Conservation (phyloP, 176 grass and related monocot genomes). For the Oryza glaberrima region DNA sequence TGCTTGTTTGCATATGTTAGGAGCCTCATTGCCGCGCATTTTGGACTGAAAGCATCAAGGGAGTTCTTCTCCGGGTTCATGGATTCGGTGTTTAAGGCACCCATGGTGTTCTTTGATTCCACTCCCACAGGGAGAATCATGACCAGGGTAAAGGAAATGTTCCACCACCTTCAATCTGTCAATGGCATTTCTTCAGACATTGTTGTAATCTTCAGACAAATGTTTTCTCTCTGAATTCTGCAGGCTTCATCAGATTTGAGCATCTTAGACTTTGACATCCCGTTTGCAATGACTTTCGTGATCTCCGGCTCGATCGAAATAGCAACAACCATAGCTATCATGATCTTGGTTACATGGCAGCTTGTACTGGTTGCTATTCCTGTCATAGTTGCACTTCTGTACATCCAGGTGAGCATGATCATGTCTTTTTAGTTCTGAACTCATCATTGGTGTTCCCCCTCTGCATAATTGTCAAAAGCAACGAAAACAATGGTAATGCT, state of each 20-base stretch:
- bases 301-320: slow-evolving; percentile 75
- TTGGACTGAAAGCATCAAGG: slow-evolving; percentile 82
- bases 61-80: slow-evolving; percentile 86
- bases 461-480: neutral
- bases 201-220: neutral
- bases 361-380: slow-evolving; percentile 70
- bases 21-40: slow-evolving; percentile 66
- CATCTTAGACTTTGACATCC: slow-evolving; percentile 84
- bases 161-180: neutral
- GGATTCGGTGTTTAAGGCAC: slow-evolving; percentile 84
- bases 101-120: slow-evolving; percentile 92
- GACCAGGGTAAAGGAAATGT: slow-evolving; percentile 64
- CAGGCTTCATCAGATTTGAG: slow-evolving; percentile 92
- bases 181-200: neutral
- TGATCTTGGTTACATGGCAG: slow-evolving; percentile 84
- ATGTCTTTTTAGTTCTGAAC: slow-evolving; percentile 8
- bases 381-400: slow-evolving; percentile 54
- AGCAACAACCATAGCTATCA: slow-evolving; percentile 53
- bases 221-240: slow-evolving; percentile 13
- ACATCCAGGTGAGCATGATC: slow-evolving; percentile 60
- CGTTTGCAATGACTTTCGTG: slow-evolving; percentile 72
- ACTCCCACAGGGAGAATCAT: slow-evolving; percentile 81
- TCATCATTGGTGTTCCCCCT: neutral
- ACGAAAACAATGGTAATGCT: slow-evolving; percentile 16
- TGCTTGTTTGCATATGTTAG: slow-evolving; percentile 83